Evolutionary conservation across 176 grass and related monocot genomes (phyloP).

Genomic region (Typha latifolia): DNA sequence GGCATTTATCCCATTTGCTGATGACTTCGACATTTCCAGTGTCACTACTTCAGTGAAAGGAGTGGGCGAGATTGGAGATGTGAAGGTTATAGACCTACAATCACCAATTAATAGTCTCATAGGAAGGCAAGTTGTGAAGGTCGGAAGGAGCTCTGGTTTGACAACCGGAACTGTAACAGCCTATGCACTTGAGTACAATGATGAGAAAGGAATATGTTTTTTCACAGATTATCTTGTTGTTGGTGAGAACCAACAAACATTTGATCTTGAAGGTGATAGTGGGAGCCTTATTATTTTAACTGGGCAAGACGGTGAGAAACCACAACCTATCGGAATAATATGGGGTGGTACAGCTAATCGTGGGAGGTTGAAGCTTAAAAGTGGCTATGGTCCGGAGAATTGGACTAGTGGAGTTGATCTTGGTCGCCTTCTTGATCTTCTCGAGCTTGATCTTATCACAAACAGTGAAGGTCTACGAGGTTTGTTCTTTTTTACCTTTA

Average conservation of each 20-base stretch:
- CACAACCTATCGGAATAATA: slow-evolving; percentile 83
- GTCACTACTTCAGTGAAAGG: slow-evolving; percentile 78
- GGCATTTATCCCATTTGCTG: slow-evolving; percentile 84
- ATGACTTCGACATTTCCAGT: slow-evolving; percentile 73
- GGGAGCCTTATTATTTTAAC: slow-evolving; percentile 84
- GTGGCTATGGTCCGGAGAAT: slow-evolving; percentile 79
- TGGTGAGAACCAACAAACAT: slow-evolving; percentile 85
- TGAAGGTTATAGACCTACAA: slow-evolving; percentile 85
- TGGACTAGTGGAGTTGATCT: slow-evolving; percentile 95
- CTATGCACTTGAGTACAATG: slow-evolving; percentile 92
- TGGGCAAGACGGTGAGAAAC: slow-evolving; percentile 56
- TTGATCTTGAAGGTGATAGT: slow-evolving; percentile 94
- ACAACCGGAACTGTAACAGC: slow-evolving; percentile 85
- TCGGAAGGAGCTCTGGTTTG: slow-evolving; percentile 86
- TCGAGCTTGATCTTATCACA: slow-evolving; percentile 89
- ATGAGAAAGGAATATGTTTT: slow-evolving; percentile 95
- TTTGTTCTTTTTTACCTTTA: slow-evolving; percentile 21
- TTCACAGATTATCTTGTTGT: slow-evolving; percentile 94
- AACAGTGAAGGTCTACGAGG: slow-evolving; percentile 66
- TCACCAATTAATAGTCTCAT: slow-evolving; percentile 72
- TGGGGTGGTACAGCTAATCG: slow-evolving; percentile 93
- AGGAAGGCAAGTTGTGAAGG: slow-evolving; percentile 72
- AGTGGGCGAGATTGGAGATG: slow-evolving; percentile 65
- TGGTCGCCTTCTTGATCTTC: slow-evolving; percentile 75
- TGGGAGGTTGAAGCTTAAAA: slow-evolving; percentile 82